Base-by-base conservation (phyloP, 1,284 basidiomycete species). In the Caloboletus inedulis region DNA sequence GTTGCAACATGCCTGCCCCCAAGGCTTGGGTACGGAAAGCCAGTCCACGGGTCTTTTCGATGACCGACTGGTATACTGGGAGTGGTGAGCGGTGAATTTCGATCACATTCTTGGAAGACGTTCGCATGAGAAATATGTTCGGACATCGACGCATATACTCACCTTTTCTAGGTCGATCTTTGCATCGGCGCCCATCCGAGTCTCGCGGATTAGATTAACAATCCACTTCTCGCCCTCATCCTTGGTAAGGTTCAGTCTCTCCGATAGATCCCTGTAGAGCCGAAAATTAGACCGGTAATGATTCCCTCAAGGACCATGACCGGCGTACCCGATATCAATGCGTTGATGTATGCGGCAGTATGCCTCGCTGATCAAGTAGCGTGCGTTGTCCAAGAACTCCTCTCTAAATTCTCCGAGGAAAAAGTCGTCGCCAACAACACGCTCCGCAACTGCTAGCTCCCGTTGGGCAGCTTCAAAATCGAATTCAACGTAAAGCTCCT, bases 211-310 rank as follows among this genome's bases (percentile, higher is more conserved):
- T 54, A 98, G 86, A 77, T 97, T 98, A 63, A 98, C 96, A 60
- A 99, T 96, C 96, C 96, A 99, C 71, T 97, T 97, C 70, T 98
- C 96, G 52, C 96, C 97, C 65, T 98, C 96, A 62, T 94, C 94
- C 50, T 80, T 83, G 23, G 89, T 88, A 51, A 98, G 81, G 72
- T 98, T 98, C 34, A 99, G 80, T 13, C 95, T 86, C 66, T 91
- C 87, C 16, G 94, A 96, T 30, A 99, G 81, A 67, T 98, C 94
- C 56, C 91, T 93, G 59, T 8, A 45, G 9, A 19, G 19, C 19
- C 0, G 1, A 47, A 35, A 2, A 27, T 54, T 1, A 51, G 49
- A 21, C 3, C 7, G 19, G 14, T 9, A 4, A 0, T 0, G 4
- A 19, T 16, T 35, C 10, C 1, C 21, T 49, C 31, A 7, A 18